Conservation (phyloP, 202 grass and related monocot genomes). For the Zizania palustris region DNA sequence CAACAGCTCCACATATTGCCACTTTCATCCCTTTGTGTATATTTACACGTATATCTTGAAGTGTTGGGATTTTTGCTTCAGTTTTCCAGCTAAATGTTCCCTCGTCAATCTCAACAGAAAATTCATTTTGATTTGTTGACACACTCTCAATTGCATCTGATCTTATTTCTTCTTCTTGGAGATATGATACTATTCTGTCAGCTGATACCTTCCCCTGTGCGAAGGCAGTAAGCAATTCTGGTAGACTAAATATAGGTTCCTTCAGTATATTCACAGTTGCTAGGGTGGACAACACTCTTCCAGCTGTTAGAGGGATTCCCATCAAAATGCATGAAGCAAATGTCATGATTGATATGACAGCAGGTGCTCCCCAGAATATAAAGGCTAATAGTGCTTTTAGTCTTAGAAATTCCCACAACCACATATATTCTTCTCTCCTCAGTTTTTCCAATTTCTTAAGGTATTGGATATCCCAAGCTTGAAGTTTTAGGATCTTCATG, state of each 20-base stretch:
- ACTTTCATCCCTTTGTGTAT: conserved; percentile 1
- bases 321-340: neutral
- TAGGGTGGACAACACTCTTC: conserved; percentile 1
- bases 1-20: neutral
- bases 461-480: conserved; percentile 1
- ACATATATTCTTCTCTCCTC: neutral
- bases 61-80: neutral
- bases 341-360: conserved; percentile 8
- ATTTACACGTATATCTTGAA: neutral
- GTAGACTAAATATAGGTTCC: neutral
- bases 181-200: conserved; percentile 5
- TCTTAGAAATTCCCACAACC: conserved; percentile 1
- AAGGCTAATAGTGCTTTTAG: neutral
- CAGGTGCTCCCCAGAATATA: neutral
- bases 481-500: neutral
- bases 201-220: neutral
- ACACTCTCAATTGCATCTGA: neutral
- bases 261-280: conserved; percentile 1
- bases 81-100: neutral
- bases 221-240: neutral
- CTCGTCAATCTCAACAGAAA: neutral
- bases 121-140: neutral
- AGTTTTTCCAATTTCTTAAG: neutral
- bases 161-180: neutral
- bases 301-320: conserved; percentile 3